Conservation (phyloP, 352 stramenopile species). For the Elongisporangium undulatum region DNA sequence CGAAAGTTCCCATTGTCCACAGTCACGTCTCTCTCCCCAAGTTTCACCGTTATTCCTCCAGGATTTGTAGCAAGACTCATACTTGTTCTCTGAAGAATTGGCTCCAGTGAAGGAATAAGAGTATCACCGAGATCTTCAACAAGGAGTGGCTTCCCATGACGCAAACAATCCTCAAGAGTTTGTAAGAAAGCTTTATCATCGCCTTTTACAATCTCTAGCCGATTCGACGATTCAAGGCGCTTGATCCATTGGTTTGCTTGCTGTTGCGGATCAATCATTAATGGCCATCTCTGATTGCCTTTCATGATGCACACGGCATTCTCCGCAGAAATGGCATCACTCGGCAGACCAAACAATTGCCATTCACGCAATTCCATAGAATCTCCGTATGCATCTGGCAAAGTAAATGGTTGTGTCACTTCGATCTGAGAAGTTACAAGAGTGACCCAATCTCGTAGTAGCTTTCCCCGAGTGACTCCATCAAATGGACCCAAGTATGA, state of each 20-base stretch:
- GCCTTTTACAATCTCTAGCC: constrained; percentile 72
- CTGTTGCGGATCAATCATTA: constrained; percentile 94
- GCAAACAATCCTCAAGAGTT: constrained; percentile 34
- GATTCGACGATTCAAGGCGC: constrained; percentile 62
- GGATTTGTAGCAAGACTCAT: background rate
- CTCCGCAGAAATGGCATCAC: constrained; percentile 84
- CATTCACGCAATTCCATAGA: constrained; percentile 82
- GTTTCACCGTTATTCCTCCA: constrained; percentile 26
- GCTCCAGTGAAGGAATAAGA: constrained; percentile 51
- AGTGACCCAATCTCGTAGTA: constrained; percentile 33
- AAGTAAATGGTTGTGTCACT: constrained; percentile 37
- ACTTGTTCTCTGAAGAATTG: constrained; percentile 30
- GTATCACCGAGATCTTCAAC: constrained; percentile 53
- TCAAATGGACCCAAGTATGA: constrained; percentile 71
- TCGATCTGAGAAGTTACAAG: constrained; percentile 15
- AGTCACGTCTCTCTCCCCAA: constrained; percentile 69
- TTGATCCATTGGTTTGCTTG: constrained; percentile 92
- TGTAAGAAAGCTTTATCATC: constrained; percentile 35
- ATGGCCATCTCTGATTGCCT: constrained; percentile 82
- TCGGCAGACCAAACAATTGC: constrained; percentile 86
- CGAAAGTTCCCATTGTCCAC: constrained; percentile 76
- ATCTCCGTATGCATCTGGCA: constrained; percentile 78
- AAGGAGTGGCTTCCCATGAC: constrained; percentile 36
- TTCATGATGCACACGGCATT: constrained; percentile 89
- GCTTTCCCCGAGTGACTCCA: constrained; percentile 21